Base-by-base conservation (phyloP, 768 basidiomycete species). In the Kwoniella shandongensis region DNA sequence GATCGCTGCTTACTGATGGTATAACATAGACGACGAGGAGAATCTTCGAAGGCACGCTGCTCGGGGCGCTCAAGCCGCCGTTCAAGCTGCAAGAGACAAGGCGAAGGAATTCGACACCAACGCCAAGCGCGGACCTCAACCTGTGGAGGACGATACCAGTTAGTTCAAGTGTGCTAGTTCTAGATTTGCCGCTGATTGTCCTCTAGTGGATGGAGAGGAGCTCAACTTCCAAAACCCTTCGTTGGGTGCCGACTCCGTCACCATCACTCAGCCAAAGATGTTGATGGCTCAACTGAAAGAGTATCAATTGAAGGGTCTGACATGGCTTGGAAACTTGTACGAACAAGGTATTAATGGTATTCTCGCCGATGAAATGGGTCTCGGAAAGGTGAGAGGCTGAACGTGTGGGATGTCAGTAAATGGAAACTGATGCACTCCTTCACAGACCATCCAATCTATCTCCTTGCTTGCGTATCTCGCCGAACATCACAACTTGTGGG, bases 341-440 rank as follows among this genome's bases (percentile, higher is more conserved):
- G 96, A 98, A 74, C 94, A 98, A 77, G 96, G 96, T 42, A 98
- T 98, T 82, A 99, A 99, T 71, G 96, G 96, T 45, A 99, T 99
- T 68, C 83, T 99, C 20, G 96, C 96, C 1, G 96, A 99, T 73
- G 96, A 99, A 79, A 98, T 98, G 94, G 92, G 92, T 78, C 83
- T 77, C 23, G 75, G 76, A 45, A 77, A 77, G 67, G 76, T 76
- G 49, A 65, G 69, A 51, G 13, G 47, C 38, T 13, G 12, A 41
- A 8, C 22, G 12, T 22, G n/a, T n/a, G n/a, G n/a, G n/a, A n/a
- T n/a, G n/a, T n/a, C n/a, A n/a, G n/a, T n/a, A n/a, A n/a, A n/a
- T n/a, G n/a, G n/a, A n/a, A n/a, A n/a, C n/a, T n/a, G n/a, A n/a
- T n/a, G n/a, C n/a, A n/a, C 4, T 44, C 27, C 18, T 59, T 41